Conservation (phyloP, 768 basidiomycete genomes). For the Mycena venus region DNA sequence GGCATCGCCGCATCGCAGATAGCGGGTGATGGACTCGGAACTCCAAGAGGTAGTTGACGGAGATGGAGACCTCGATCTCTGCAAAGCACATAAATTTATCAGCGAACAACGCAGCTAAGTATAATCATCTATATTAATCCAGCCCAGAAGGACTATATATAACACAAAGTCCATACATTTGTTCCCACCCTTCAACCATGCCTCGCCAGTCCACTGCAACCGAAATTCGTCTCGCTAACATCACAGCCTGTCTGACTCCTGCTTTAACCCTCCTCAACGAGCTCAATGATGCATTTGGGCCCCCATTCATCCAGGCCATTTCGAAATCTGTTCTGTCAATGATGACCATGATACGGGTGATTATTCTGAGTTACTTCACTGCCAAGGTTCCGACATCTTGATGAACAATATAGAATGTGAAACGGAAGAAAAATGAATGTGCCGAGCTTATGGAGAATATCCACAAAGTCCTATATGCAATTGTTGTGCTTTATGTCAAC, state of each 20-base stretch:
- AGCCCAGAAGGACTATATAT: too few relatives aligned
- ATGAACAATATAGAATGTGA: neutral
- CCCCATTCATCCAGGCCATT: neutral
- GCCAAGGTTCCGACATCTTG: neutral
- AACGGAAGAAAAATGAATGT: neutral
- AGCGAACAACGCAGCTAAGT: too few relatives aligned
- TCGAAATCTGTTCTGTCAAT: neutral
- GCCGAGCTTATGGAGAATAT: constrained; percentile 4
- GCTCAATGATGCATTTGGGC: neutral
- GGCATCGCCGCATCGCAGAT: too few relatives aligned
- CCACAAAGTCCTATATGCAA: neutral
- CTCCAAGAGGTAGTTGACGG: too few relatives aligned
- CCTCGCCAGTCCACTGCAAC: neutral
- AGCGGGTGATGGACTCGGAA: too few relatives aligned
- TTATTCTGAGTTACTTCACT: neutral
- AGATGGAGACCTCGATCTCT: too few relatives aligned
- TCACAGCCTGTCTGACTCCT: neutral
- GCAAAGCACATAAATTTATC: too few relatives aligned
- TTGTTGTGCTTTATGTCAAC: neutral
- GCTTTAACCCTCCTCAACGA: neutral
- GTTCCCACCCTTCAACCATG: neutral
- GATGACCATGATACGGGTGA: neutral
- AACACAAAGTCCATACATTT: too few relatives aligned
- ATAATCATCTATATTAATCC: too few relatives aligned
- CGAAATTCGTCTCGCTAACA: neutral